Evolutionary conservation across 805 yeast genomes (phyloP), one percentile per base, ranked within the genome.

Genomic region (Yarrowia deformans): DNA sequence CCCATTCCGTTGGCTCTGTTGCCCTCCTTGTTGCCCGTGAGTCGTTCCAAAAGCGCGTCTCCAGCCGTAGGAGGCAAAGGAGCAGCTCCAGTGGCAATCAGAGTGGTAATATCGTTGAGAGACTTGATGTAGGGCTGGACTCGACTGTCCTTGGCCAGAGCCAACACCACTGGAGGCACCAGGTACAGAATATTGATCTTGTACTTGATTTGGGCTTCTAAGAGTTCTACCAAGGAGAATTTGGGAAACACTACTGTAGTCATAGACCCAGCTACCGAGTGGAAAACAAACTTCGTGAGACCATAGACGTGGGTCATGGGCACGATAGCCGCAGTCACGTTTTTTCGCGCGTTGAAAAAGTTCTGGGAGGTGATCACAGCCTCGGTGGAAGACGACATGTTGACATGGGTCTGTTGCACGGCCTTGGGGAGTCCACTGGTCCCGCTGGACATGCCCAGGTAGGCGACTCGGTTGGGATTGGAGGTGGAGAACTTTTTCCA

Each of bases 351-450:
- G 81, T 63, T 77, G 69, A 73, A 84, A 71, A 78, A 79, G 0
- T 52, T 42, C 46, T 55, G 61, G 45, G 81, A 75, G 18, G 79
- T 79, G 18, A 85, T 82, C 71, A 60, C 52, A 0, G 42, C 86
- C 86, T 73, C 58, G 1, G 77, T 72, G 66, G 81, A 81, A 34
- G 83, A 75, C 18, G 79, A 79, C 18, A 85, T 81, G 72, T 87
- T 87, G 58, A 75, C 76, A 72, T 90, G 93, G 40, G 86, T 83
- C 71, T 89, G 80, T 29, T 87, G 85, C 32, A 89, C 96, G 73
- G 94, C 95, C 80, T 90, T 90, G 70, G 95, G 93, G 48, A 86
- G 83, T 68, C 95, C 94, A 10, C 79, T 73, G 14, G 81, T 79
- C 12, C 79, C 79, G 1, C 75, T 71, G 5, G 78, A 77, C 68